These are phyloP conservation scores for Fomitopsis schrenkii DNA, from an alignment of 1,284 basidiomycete species.

Conservation along the genomic window DNA sequence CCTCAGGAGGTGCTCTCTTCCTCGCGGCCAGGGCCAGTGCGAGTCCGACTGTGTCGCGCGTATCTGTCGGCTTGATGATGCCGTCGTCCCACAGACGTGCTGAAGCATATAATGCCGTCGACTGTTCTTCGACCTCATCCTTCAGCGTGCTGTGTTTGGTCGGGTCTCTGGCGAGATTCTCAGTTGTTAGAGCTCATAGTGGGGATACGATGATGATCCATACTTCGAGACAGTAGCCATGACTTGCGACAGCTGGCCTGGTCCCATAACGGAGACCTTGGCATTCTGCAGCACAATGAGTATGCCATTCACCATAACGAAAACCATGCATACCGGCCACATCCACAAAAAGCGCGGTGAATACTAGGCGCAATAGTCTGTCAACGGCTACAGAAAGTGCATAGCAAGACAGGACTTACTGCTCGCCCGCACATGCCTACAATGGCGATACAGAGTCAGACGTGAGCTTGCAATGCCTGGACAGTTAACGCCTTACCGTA, in stretches of 20 bases:
- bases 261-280: slow-evolving; percentile 96
- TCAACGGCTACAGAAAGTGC: slow-evolving; percentile 9
- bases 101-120: slow-evolving; percentile 81
- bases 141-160: slow-evolving; percentile 71
- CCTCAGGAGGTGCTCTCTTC: slow-evolving; percentile 21
- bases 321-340: slow-evolving; percentile 73
- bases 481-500: slow-evolving; percentile 56
- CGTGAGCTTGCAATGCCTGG: background rate
- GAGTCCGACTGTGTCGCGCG: slow-evolving; percentile 82
- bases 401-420: slow-evolving; percentile 39
- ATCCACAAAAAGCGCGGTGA: slow-evolving; percentile 95
- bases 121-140: slow-evolving; percentile 83
- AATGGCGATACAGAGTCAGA: background rate
- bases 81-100: slow-evolving; percentile 95
- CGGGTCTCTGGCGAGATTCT: slow-evolving; percentile 53
- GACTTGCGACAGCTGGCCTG: slow-evolving; percentile 86
- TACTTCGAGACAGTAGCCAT: slow-evolving; percentile 89
- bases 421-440: slow-evolving; percentile 85
- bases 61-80: slow-evolving; percentile 90
- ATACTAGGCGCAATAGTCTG: slow-evolving; percentile 46
- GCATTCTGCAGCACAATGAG: slow-evolving; percentile 57
- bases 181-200: slow-evolving; percentile 1
- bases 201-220: slow-evolving; percentile 15
- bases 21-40: slow-evolving; percentile 75
- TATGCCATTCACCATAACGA: background rate